Evolutionary conservation across 225 moss, liverwort and hornwort species (phyloP).

Genomic region (Sphagnum contortum): DNA sequence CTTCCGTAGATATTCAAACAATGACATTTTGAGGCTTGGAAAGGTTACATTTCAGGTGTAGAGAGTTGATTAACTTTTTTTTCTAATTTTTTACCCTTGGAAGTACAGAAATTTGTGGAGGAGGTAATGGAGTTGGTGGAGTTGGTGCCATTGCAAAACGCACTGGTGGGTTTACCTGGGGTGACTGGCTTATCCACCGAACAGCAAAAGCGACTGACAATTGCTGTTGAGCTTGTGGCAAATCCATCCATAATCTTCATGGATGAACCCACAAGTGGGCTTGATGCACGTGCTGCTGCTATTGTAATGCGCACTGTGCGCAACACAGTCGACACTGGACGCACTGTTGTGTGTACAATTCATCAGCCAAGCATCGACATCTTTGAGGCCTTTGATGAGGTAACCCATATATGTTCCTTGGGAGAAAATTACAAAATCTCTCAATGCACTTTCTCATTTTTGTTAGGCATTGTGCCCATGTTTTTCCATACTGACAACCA

Average conservation of each 20-base stretch:
- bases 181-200: slow-evolving; percentile 82
- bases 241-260: slow-evolving; percentile 88
- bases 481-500: too few species aligned
- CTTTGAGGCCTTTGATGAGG: slow-evolving; percentile 93
- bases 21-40: too few species aligned
- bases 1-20: too few species aligned
- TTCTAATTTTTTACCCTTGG: neutral
- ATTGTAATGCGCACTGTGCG: slow-evolving; percentile 90
- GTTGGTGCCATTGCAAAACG: slow-evolving; percentile 51
- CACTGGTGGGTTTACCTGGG: slow-evolving; percentile 76
- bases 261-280: slow-evolving; percentile 97
- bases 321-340: slow-evolving; percentile 79
- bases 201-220: slow-evolving; percentile 66
- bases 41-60: too few species aligned
- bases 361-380: slow-evolving; percentile 98
- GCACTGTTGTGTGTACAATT: slow-evolving; percentile 93
- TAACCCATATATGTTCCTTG: neutral
- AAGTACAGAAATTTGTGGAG: slow-evolving; percentile 63
- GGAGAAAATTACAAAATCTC: too few species aligned
- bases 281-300: slow-evolving; percentile 97
- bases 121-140: slow-evolving; percentile 95
- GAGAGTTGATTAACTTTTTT: too few species aligned
- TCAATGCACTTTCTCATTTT: too few species aligned
- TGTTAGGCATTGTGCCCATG: too few species aligned
- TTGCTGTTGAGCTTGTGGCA: slow-evolving; percentile 68